phyloP scores from a whole-genome alignment of 306 rosid genomes.

The Cyclanthera cordifolia region DNA sequence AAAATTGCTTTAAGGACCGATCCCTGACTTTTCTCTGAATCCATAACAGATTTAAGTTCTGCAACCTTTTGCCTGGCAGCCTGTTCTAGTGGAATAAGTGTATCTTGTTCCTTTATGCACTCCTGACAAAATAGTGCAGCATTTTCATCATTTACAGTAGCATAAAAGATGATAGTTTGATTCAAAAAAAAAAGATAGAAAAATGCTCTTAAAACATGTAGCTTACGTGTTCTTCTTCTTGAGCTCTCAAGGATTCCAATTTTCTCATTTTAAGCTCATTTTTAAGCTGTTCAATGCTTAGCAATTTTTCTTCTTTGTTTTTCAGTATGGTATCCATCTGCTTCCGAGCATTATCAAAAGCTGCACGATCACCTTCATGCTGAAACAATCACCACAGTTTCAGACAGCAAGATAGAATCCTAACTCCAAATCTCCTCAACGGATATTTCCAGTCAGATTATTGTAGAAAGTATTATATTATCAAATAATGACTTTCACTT shows the following conservation, averaged over 20 bases:
- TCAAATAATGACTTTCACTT: slow-evolving; percentile 2
- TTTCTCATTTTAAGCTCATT: slow-evolving; percentile 51
- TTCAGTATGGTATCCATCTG: slow-evolving; percentile 51
- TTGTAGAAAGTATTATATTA: slow-evolving; percentile 9
- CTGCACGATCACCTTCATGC: slow-evolving; percentile 73
- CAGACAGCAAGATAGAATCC: not conserved
- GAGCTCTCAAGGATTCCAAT: slow-evolving; percentile 52
- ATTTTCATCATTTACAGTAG: slow-evolving; percentile 17
- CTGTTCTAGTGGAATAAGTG: slow-evolving; percentile 76
- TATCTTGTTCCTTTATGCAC: slow-evolving; percentile 59
- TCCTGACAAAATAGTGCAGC: slow-evolving; percentile 35
- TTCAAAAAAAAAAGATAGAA: not conserved
- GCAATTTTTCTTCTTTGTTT: slow-evolving; percentile 39
- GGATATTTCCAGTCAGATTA: not conserved
- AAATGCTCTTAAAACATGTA: slow-evolving; percentile 4
- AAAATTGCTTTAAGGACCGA: slow-evolving; percentile 69
- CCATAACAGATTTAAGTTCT: slow-evolving; percentile 73
- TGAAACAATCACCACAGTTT: slow-evolving; percentile 22
- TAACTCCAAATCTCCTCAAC: not conserved
- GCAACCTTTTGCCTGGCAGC: slow-evolving; percentile 91
- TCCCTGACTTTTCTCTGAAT: slow-evolving; percentile 90
- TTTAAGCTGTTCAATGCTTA: slow-evolving; percentile 37
- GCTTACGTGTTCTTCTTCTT: slow-evolving; percentile 59
- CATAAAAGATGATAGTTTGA: not conserved
- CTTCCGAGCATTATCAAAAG: slow-evolving; percentile 59